Base-by-base conservation (phyloP, 495 filamentous ascomycete species). In the Podospora tetraspora region DNA sequence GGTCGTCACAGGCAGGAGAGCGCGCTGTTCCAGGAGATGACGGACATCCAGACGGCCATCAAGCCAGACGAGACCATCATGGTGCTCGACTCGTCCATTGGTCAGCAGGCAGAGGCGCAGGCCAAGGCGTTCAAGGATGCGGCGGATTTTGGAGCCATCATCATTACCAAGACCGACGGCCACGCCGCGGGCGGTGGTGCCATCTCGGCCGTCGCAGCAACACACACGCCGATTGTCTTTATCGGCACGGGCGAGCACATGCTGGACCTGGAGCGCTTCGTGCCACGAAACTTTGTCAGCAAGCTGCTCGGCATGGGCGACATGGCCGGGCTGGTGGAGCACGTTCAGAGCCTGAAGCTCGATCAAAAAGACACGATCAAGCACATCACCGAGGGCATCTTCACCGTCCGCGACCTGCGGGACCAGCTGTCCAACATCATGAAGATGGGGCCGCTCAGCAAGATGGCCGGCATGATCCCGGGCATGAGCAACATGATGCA, bases 301-400 rank as follows among this genome's bases (percentile, higher is more conserved):
- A 98, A 97, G 77, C 80, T 99, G 21, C 82, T 99, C 19, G 95
- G 95, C 57, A 97, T 98, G 95, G 95, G 95, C 34, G 95, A 99
- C 80, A 93, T 99, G 85, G 89, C 90, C 37, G 94, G 96, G 1
- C 79, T 99, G 27, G 91, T 98, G 10, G 95, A 99, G 81, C 96
- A 98, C 74, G 96, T 99, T 3, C 95, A 99, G 76, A 90, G 88
- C n/a, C 84, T 98, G 61, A 98, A 97, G 76, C 87, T 97, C 57
- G 94, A 99, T 75, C 93, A 97, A 64, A 97, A 98, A 80, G 95
- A 97, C 71, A 97, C 95, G 13, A 97, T 98, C 86, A 98, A 98
- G 84, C 94, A 99, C 79, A 94, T 99, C 68, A 89, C 91, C 11
- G 94, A 96, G 74, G 95, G 95, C 61, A 93, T 97, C 69, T 99